Evolutionary conservation across 192 early-diverging fungal genomes (phyloP).

Genomic region (Gigaspora rosea): DNA sequence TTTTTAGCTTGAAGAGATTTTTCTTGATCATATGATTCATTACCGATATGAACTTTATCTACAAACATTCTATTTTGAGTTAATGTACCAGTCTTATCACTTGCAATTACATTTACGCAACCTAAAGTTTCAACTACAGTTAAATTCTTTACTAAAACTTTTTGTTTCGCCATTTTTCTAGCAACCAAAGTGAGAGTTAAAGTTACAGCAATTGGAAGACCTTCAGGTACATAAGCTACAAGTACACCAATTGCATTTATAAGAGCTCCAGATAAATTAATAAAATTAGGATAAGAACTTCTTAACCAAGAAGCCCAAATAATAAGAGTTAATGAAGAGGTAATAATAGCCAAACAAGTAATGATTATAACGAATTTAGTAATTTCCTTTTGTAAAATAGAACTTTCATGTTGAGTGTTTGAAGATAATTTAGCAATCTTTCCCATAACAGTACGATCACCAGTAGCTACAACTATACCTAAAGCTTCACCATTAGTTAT

Average conservation of each 20-base stretch:
- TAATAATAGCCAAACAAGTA: constrained; percentile 49
- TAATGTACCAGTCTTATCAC: constrained; percentile 93
- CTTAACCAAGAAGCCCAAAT: constrained; percentile 58
- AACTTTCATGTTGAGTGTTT: constrained; percentile 41
- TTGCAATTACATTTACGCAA: constrained; percentile 61
- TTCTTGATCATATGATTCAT: constrained; percentile 34
- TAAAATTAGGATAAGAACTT: too few species aligned
- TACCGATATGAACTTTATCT: constrained; percentile 29
- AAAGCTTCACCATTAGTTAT: constrained; percentile 71
- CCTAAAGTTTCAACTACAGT: constrained; percentile 88
- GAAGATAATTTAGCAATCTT: constrained; percentile 67
- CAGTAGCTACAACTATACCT: constrained; percentile 77
- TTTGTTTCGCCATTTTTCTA: constrained; percentile 66
- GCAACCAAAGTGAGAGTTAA: constrained; percentile 77
- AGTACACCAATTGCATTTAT: too few species aligned
- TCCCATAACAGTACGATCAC: constrained; percentile 70
- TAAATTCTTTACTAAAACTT: constrained; percentile 80
- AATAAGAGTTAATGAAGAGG: constrained; percentile 53
- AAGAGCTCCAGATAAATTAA: too few species aligned
- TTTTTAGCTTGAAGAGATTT: constrained; percentile 42
- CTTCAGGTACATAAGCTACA: constrained; percentile 66
- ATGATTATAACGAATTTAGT: constrained; percentile 71
- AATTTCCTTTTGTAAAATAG: constrained; percentile 65
- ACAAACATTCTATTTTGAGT: constrained; percentile 79
- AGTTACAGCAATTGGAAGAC: constrained; percentile 78